Evolutionary conservation across 139 green algal genomes (phyloP).

Genomic region (Deuterostichococcus epilithicus): DNA sequence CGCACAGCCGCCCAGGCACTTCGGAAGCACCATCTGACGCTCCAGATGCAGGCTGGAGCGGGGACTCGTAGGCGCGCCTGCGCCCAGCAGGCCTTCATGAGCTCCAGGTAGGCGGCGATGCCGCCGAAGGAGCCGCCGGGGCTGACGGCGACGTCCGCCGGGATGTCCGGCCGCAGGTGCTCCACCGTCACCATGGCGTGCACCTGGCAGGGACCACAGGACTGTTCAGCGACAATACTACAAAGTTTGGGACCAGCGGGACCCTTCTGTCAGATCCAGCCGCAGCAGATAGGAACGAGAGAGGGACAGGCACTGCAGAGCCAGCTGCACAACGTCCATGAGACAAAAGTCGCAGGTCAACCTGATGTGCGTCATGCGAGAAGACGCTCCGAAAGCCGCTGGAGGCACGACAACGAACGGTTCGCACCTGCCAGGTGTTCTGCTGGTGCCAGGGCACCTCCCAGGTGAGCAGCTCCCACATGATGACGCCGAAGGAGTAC

Average conservation of each 20-base stretch:
- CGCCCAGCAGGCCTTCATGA: constrained; percentile 74
- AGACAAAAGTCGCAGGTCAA: not conserved
- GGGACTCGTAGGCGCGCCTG: constrained; percentile 1
- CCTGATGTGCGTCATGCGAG: too few relatives aligned
- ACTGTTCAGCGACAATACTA: too few relatives aligned
- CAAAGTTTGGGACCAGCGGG: too few relatives aligned
- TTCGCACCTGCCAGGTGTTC: constrained; percentile 54
- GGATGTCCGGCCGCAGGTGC: constrained; percentile 53
- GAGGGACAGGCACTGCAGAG: too few relatives aligned
- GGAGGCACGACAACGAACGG: not conserved
- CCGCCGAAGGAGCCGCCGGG: constrained; percentile 39
- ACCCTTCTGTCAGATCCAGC: too few relatives aligned
- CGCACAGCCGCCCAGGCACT: too few relatives aligned
- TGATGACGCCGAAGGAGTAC: constrained; percentile 56
- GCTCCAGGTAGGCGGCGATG: constrained; percentile 40
- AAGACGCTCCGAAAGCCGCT: not conserved
- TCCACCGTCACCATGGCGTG: constrained; percentile 57
- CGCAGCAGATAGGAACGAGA: too few relatives aligned
- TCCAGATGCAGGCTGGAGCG: too few relatives aligned
- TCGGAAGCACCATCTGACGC: too few relatives aligned
- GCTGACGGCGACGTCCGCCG: constrained; percentile 26
- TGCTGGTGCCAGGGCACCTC: constrained; percentile 66
- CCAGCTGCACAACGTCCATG: too few relatives aligned
- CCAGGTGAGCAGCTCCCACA: constrained; percentile 81
- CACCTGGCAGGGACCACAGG: too few relatives aligned